Conservation (phyloP, 441 rosid genomes). For the Jatropha multifida region DNA sequence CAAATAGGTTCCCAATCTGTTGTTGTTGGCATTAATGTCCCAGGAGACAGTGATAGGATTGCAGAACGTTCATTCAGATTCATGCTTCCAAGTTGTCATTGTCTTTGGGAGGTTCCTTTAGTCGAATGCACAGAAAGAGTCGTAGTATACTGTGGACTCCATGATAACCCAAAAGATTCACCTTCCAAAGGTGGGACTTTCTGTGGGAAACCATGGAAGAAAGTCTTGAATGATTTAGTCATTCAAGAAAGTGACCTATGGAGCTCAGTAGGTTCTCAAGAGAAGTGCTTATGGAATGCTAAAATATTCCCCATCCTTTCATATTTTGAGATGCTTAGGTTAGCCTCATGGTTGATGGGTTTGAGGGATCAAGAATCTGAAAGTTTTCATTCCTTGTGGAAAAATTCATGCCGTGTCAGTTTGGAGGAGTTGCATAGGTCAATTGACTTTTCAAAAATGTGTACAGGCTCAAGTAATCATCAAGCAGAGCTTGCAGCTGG, state of each 20-base stretch:
- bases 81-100: constrained; percentile 92
- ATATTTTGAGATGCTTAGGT: constrained; percentile 70
- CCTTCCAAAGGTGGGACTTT: constrained; percentile 70
- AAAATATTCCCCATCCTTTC: constrained; percentile 74
- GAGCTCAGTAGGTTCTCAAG: constrained; percentile 53
- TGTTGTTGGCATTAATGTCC: constrained; percentile 79
- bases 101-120: constrained; percentile 98
- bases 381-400: constrained; percentile 60
- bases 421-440: constrained; percentile 95
- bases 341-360: constrained; percentile 94
- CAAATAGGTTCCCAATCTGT: constrained; percentile 90
- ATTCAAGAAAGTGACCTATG: constrained; percentile 76
- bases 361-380: constrained; percentile 45
- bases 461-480: constrained; percentile 76
- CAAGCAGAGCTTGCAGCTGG: constrained; percentile 95
- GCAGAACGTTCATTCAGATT: constrained; percentile 50
- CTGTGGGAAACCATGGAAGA: constrained; percentile 90
- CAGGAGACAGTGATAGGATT: constrained; percentile 35
- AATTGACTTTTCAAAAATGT: constrained; percentile 83
- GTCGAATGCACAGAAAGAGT: constrained; percentile 64
- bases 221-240: constrained; percentile 67
- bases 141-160: constrained; percentile 86
- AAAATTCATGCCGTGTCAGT: constrained; percentile 72
- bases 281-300: constrained; percentile 91
- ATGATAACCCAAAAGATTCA: constrained; percentile 83